Evolutionary conservation across 2,329 filamentous ascomycete genomes (phyloP), one percentile per base, ranked within the genome.

Genomic region (Epichloe elymi): DNA sequence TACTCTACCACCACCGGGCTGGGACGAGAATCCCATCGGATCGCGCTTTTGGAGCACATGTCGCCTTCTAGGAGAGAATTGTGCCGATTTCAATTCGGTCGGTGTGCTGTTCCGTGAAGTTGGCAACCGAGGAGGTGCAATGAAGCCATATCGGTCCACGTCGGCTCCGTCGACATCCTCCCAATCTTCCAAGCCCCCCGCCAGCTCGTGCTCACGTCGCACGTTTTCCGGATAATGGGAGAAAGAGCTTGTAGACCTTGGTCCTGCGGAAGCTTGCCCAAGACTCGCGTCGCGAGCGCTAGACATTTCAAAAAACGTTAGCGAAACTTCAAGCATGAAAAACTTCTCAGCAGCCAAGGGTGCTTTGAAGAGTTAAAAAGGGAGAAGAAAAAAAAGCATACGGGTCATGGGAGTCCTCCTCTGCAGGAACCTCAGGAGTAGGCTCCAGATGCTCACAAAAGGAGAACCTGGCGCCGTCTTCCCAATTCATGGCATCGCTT

Each of bases 101-200:
- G 71, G 65, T 2, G 70, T 70, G 54, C 63, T 67, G 23, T 68
- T 62, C 35, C 69, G 67, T 19, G 74, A 70, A 7, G 63, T 62
- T 15, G 68, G 68, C 33, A 41, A 49, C 37, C 69, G 70, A 15
- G 70, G 69, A 20, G 69, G 61, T 49, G 65, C 74, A 59, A 85
- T 85, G 66, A 85, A 85, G 54, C 82, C 82, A 60, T 84, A 85
- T 60, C 82, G 75, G 66, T 85, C 82, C 55, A 85, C 76, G 61
- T 80, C 75, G 47, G 69, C 71, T 35, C 74, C 78, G 49, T 80
- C 69, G 2, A 85, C 68, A 56, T 84, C 78, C 58, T 83, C 76
- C 80, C 80, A 85, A 59, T 85, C 80, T 61, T 85, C 82, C 19
- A 83, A 68, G 15, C 79, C 78, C 45, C 45, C 79, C 77, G 76